Conservation (phyloP, 352 stramenopile genomes). For the Phytopythium litorale region DNA sequence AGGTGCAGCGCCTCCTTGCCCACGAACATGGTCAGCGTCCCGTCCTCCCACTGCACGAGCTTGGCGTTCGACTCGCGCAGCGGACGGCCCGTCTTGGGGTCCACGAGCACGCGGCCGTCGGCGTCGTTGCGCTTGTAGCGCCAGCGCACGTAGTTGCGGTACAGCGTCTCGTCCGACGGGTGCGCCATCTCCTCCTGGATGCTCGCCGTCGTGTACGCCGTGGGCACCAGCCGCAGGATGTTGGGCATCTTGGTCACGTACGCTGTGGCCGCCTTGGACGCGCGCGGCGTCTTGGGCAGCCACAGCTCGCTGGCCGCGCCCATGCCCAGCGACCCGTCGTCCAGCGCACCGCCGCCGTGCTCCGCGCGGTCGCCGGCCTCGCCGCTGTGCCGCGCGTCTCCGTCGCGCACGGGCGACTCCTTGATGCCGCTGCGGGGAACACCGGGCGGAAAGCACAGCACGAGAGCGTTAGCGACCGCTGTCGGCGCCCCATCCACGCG, state of each 20-base stretch:
- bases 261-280: slow-evolving; percentile 47
- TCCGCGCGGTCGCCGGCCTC: slow-evolving; percentile 31
- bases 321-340: slow-evolving; percentile 13
- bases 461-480: not conserved
- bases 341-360: slow-evolving; percentile 11
- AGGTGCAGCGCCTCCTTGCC: slow-evolving; percentile 78
- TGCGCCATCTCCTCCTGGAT: slow-evolving; percentile 83
- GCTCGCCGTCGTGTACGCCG: slow-evolving; percentile 69
- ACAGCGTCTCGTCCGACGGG: slow-evolving; percentile 78
- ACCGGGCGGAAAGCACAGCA: not conserved
- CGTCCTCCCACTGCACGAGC: slow-evolving; percentile 85
- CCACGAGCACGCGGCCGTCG: slow-evolving; percentile 55
- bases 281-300: slow-evolving; percentile 75
- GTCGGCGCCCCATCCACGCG: not conserved
- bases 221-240: slow-evolving; percentile 74
- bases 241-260: slow-evolving; percentile 86
- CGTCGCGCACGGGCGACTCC: slow-evolving; percentile 68
- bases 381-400: slow-evolving; percentile 29
- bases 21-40: slow-evolving; percentile 83
- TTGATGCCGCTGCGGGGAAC: slow-evolving; percentile 58
- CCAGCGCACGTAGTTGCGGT: slow-evolving; percentile 87
- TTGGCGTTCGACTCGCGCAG: slow-evolving; percentile 78
- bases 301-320: slow-evolving; percentile 54
- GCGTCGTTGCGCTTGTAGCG: slow-evolving; percentile 61
- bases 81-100: slow-evolving; percentile 52